phyloP scores from a whole-genome alignment of 805 yeast species.

The Saturnispora sekii region DNA sequence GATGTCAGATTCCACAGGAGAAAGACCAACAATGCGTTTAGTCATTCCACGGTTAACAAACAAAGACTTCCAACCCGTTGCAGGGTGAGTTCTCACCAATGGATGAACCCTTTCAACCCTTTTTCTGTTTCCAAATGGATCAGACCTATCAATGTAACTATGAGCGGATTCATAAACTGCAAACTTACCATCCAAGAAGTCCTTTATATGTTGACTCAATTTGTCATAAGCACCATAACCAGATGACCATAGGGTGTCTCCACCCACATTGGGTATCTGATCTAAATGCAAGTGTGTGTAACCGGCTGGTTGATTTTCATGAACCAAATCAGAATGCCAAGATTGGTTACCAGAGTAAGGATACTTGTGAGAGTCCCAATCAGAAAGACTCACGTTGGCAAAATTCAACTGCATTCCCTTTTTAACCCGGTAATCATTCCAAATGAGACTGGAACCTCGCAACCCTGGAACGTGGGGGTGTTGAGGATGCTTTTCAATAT shows the following conservation, averaged over 20 bases:
- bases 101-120: conserved; percentile 50
- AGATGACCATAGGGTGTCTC: conserved; percentile 46
- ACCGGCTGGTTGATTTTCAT: conserved; percentile 49
- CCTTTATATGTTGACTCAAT: conserved; percentile 39
- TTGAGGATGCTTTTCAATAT: conserved; percentile 32
- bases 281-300: conserved; percentile 44
- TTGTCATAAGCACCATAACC: conserved; percentile 50
- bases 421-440: conserved; percentile 29
- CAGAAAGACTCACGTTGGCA: conserved; percentile 13
- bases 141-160: conserved; percentile 29
- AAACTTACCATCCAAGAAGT: conserved; percentile 42
- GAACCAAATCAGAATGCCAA: conserved; percentile 45
- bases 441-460: conserved; percentile 34
- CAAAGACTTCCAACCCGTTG: conserved; percentile 51
- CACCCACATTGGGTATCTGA: conserved; percentile 41
- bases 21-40: conserved; percentile 40
- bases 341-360: conserved; percentile 16
- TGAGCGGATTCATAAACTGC: conserved; percentile 37
- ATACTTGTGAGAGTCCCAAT: conserved; percentile 11
- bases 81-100: conserved; percentile 54
- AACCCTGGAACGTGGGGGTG: conserved; percentile 28
- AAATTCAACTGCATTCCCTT: too few species aligned
- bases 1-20: conserved; percentile 39
- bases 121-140: conserved; percentile 36
- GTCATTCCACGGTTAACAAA: conserved; percentile 44